Evolutionary conservation across 805 yeast genomes (phyloP).

Genomic region (Kregervanrija pseudodelftensis): DNA sequence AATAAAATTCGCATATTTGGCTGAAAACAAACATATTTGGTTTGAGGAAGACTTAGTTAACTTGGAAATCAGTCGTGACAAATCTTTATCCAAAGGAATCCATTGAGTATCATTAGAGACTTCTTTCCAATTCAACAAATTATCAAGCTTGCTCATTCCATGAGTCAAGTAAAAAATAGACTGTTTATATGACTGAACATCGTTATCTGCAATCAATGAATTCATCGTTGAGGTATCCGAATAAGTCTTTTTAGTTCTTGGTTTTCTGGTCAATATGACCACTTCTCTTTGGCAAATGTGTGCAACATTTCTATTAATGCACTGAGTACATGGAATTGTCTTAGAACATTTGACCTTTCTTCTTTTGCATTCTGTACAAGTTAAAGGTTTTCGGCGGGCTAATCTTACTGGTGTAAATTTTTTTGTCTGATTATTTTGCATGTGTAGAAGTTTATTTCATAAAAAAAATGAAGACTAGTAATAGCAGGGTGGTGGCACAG

Average conservation of each 20-base stretch:
- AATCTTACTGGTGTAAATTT: background rate
- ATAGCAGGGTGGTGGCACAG: too few relatives aligned
- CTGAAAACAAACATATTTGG: conserved; percentile 2
- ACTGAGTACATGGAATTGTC: conserved; percentile 1
- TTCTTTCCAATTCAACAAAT: background rate
- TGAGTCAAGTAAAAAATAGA: background rate
- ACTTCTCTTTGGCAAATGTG: background rate
- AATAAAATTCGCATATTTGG: conserved; percentile 1
- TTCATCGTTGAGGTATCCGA: background rate
- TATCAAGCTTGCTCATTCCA: background rate
- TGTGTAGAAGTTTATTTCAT: too few relatives aligned
- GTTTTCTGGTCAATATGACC: background rate
- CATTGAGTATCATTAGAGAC: background rate
- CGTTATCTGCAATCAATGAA: background rate
- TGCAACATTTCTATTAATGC: background rate
- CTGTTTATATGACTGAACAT: background rate
- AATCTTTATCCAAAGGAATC: background rate
- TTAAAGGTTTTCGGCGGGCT: conserved; percentile 1
- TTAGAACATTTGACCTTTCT: conserved; percentile 3
- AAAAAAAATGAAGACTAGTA: too few relatives aligned
- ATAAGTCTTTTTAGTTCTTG: background rate
- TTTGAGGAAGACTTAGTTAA: background rate
- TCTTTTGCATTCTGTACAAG: conserved; percentile 3
- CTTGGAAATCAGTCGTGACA: background rate
- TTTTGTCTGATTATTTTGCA: too few relatives aligned